These are phyloP conservation scores for Linnemannia schmuckeri DNA, from an alignment of 192 early-diverging fungal species.

Conservation along the genomic window DNA sequence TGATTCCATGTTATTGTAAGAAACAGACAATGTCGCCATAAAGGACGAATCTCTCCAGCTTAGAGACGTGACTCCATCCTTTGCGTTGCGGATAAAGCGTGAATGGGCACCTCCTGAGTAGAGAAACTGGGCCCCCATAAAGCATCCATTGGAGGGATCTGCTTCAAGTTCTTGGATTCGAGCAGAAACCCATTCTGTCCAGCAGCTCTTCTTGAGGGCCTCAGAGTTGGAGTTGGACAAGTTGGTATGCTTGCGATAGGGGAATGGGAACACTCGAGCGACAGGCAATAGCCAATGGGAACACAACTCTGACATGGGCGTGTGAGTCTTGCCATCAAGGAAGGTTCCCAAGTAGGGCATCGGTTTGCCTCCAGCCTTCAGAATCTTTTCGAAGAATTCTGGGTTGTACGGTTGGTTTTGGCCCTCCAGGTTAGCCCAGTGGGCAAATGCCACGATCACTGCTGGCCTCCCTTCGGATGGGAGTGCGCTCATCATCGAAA, in stretches of 20 bases:
- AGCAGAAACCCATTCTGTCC: slow-evolving; percentile 26
- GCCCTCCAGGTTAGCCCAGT: slow-evolving; percentile 19
- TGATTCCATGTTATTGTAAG: slow-evolving; percentile 10
- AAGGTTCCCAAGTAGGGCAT: background rate
- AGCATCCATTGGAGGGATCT: too few relatives aligned
- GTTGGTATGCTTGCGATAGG: slow-evolving; percentile 26
- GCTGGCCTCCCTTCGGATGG: background rate
- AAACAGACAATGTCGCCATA: slow-evolving; percentile 24
- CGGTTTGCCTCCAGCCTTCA: slow-evolving; percentile 4
- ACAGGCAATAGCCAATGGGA: slow-evolving; percentile 25
- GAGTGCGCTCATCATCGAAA: background rate
- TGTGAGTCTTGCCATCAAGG: background rate
- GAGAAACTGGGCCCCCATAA: slow-evolving; percentile 21
- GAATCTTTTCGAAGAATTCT: background rate
- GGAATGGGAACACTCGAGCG: slow-evolving; percentile 19
- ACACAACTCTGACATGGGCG: slow-evolving; percentile 17
- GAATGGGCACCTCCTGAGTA: slow-evolving; percentile 23
- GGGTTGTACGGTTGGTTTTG: background rate
- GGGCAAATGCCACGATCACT: slow-evolving; percentile 9
- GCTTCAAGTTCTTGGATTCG: background rate
- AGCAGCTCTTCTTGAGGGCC: slow-evolving; percentile 4
- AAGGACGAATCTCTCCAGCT: slow-evolving; percentile 31
- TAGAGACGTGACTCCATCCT: slow-evolving; percentile 14
- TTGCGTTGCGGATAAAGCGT: slow-evolving; percentile 11
- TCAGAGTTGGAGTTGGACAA: slow-evolving; percentile 23